Evolutionary conservation across 108 stramenopile species (phyloP).

Genomic region (Nitzschia sp.): DNA sequence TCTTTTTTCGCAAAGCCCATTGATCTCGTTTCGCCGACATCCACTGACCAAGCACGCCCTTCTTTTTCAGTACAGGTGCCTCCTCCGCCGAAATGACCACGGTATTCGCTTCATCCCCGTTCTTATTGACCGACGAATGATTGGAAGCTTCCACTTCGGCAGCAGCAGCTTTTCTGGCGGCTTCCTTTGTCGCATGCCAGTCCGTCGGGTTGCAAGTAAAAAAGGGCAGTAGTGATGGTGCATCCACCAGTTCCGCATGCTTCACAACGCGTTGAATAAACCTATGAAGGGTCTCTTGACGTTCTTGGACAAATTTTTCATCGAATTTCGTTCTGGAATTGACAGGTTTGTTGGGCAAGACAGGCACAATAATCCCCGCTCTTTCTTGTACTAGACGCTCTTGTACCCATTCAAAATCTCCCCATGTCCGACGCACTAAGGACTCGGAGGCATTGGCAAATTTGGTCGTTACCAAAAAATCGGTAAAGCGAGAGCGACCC

Average conservation of each 20-base stretch:
- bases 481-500: conserved; percentile 11
- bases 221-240: conserved; percentile 26
- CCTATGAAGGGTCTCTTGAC: conserved; percentile 21
- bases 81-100: neutral
- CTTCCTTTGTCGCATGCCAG: conserved; percentile 22
- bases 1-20: conserved; percentile 22
- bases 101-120: conserved; percentile 5
- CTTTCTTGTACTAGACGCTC: conserved; percentile 30
- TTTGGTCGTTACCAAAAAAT: conserved; percentile 29
- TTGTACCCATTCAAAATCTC: conserved; percentile 36
- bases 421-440: conserved; percentile 29
- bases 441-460: conserved; percentile 26
- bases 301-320: conserved; percentile 25
- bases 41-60: conserved; percentile 27
- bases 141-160: conserved; percentile 1
- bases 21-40: conserved; percentile 13
- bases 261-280: conserved; percentile 30
- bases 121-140: neutral
- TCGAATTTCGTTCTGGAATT: conserved; percentile 15
- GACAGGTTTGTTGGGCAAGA: conserved; percentile 21
- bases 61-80: conserved; percentile 14
- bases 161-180: conserved; percentile 11
- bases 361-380: conserved; percentile 38
- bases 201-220: conserved; percentile 36
- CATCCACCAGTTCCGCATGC: conserved; percentile 31